A percentile compares a stretch with the other conserved stretches of the same genome.
Conservation (phyloP, 352 stramenopile genomes). For the Globisporangium splendens region DNA sequence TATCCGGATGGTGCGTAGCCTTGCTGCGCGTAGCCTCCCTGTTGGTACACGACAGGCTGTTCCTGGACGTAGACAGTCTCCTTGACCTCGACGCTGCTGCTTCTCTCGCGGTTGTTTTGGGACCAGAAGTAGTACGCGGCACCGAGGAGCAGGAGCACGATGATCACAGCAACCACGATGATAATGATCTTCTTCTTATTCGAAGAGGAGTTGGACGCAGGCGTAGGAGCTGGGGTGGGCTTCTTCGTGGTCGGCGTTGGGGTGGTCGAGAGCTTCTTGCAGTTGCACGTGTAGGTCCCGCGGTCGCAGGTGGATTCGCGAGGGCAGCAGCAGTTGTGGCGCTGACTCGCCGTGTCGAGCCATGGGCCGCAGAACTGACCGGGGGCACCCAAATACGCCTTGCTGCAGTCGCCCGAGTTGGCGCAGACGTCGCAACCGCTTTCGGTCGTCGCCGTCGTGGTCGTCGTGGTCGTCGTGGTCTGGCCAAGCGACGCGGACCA, state of each 20-base stretch:
- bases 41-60: conserved; percentile 28
- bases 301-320: conserved; percentile 27
- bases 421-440: conserved; percentile 50
- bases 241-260: conserved; percentile 16
- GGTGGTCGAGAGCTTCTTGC: conserved; percentile 18
- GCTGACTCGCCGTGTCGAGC: conserved; percentile 32
- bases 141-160: conserved; percentile 31
- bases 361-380: conserved; percentile 56
- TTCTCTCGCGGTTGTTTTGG: conserved; percentile 29
- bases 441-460: conserved; percentile 2
- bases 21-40: conserved; percentile 32
- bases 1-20: conserved; percentile 37
- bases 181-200: conserved; percentile 22
- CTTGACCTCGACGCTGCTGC: conserved; percentile 16
- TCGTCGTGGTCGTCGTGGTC: conserved; percentile 4
- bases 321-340: conserved; percentile 54
- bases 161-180: conserved; percentile 28
- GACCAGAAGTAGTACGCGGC: conserved; percentile 31
- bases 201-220: conserved; percentile 23
- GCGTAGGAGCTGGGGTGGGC: conserved; percentile 29
- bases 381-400: conserved; percentile 36
- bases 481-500: conserved; percentile 9
- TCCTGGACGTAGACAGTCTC: conserved; percentile 30
- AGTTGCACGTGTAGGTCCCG: conserved; percentile 44
- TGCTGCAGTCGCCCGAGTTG: conserved; percentile 39